Evolutionary conservation across 495 filamentous ascomycete genomes (phyloP), one percentile per base, ranked within the genome.

Genomic region (Parathielavia appendiculata): DNA sequence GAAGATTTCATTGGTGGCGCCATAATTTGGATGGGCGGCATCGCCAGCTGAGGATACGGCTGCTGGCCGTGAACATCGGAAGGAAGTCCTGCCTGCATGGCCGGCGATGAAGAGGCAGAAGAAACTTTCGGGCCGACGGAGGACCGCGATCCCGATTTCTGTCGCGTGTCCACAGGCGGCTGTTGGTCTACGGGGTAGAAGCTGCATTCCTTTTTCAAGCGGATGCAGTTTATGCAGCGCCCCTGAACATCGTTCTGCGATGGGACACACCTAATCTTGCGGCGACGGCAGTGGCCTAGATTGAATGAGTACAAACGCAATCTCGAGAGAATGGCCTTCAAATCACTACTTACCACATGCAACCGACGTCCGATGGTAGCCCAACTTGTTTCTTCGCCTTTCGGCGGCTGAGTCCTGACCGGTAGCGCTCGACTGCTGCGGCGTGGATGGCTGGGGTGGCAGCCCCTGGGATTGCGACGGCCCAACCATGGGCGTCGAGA

Each of bases 361-460:
- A 70, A 97, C 90, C 56, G 93, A 95, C 38, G 91, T 97, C 57
- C 93, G 86, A 78, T 97, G 92, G 72, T 98, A 98, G 34, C 93
- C 93, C 53, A 98, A 79, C 74, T 95, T 97, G 71, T 97, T 98
- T 64, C 93, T 86, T 71, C 89, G 87, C 75, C 93, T 96, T 66
- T 96, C 92, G 43, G 76, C 79, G 38, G 84, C 76, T 60, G 78
- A 39, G 51, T 73, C 72, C 51, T 64, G 63, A 7, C 45, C 49
- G 9, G 63, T n/a, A 5, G 67, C 52, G 20, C 54, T 44, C 32
- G 58, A 51, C 51, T 68, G 64, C 19, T 63, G 63, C 6, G 59
- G 58, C 19, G 63, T 62, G 47, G 59, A 45, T 30, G 63, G 51
- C 74, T 66, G 74, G 63, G 46, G 72, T 47, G 57, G 69, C 61